Evolutionary conservation across 208 protist species (phyloP).

Genomic region (Leptomonas seymouri): DNA sequence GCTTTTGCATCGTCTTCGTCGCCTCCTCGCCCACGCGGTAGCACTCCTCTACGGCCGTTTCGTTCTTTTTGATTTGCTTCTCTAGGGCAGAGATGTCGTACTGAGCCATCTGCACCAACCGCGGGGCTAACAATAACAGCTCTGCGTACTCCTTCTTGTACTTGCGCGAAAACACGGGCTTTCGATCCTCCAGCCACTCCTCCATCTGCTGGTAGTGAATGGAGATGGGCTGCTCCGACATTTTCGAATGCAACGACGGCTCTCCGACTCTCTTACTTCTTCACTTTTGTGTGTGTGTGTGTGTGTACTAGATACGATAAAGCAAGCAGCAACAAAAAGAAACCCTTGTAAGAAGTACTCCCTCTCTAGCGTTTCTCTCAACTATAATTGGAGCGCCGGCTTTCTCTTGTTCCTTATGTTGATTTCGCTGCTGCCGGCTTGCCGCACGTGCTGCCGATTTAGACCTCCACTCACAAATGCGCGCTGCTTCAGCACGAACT

Average conservation of each 20-base stretch:
- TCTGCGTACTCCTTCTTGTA: constrained; percentile 51
- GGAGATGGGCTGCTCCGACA: constrained; percentile 56
- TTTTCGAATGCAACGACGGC: constrained; percentile 28
- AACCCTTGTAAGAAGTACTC: too few relatives aligned
- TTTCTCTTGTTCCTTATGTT: too few relatives aligned
- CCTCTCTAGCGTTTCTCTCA: too few relatives aligned
- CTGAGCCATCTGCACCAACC: constrained; percentile 59
- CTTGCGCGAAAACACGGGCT: constrained; percentile 51
- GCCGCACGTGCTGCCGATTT: too few relatives aligned
- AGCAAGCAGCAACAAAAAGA: too few relatives aligned
- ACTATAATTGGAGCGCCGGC: too few relatives aligned
- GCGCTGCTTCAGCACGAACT: too few relatives aligned
- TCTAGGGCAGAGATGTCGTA: constrained; percentile 78
- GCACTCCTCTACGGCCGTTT: constrained; percentile 53
- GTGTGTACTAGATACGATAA: too few relatives aligned
- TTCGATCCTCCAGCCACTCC: constrained; percentile 79
- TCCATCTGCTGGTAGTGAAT: constrained; percentile 87
- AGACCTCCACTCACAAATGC: too few relatives aligned
- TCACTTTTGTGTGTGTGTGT: neutral
- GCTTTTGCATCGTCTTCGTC: constrained; percentile 25
- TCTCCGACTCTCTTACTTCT: neutral
- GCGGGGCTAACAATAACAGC: constrained; percentile 50
- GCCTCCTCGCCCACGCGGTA: constrained; percentile 64
- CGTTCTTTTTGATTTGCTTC: constrained; percentile 52
- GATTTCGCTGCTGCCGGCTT: too few relatives aligned